Evolutionary conservation across 31 red algal species (phyloP), one percentile per base, ranked within the genome.

Genomic region (Porphyra umbilicalis): DNA sequence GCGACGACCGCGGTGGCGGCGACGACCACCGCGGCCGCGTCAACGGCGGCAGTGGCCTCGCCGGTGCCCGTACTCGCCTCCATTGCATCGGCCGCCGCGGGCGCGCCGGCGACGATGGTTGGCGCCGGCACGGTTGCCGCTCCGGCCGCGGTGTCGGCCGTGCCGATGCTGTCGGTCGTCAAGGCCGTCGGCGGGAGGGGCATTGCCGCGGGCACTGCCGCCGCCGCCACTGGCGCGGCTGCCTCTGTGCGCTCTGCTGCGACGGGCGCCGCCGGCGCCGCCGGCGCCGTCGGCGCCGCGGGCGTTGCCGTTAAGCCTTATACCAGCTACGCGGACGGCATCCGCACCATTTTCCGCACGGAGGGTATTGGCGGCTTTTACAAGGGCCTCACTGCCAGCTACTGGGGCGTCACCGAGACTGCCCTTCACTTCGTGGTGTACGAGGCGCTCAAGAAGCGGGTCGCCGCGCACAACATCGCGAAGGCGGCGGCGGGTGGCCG

Each of bases 351-450:
- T 32, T 89, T 84, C 75, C 81, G 91, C 39, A 88, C 94, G 33
- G 90, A 93, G 85, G 90, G 90, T 34, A 68, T 89, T 40, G 39
- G 87, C 34, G 90, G 90, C 39, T 86, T 93, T 36, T 93, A 87
- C 74, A 89, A 85, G 40, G 90, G 90, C 29, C 81, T 93, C 77
- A 80, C 87, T 35, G 90, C 90, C 31, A 82, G 79, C 11, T 89
- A 84, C 68, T 93, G 90, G 90, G 90, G 90, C 75, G 87, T 89
- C 75, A 81, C 87, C 33, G 90, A 93, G 68, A 88, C 78, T 20
- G 87, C 87, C 11, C 86, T 93, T n/a, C 90, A 93, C 77, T 93
- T 93, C 57, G 39, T 93, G 0, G 77, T 93, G 35, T 93, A 93
- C 77, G 90, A 93, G 68, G 74, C 46, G 16, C 80, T 93, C 35